These are phyloP conservation scores for Medakamo hakoo DNA, from an alignment of 139 green algal genomes.

Conservation along the genomic window DNA sequence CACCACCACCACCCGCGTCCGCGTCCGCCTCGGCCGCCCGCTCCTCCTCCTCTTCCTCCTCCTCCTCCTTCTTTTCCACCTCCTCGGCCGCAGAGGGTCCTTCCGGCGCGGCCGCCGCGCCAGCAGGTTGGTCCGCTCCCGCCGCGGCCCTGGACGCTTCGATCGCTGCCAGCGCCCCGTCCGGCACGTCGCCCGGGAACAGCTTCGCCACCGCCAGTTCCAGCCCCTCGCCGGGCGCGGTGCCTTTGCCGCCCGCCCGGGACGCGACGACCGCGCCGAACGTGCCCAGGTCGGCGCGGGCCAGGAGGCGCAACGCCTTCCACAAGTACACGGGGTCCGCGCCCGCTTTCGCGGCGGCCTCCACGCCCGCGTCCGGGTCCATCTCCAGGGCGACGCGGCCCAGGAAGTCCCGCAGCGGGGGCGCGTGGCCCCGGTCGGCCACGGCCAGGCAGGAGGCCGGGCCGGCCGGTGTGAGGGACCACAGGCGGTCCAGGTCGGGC, in stretches of 20 bases:
- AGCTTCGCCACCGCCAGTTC: not conserved
- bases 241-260: no score
- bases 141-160: no score
- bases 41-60: not conserved
- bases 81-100: no score
- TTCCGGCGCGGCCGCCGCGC: no score
- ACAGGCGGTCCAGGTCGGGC: slow-evolving; percentile 24
- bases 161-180: no score
- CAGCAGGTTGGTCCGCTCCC: no score
- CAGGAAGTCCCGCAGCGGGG: not conserved
- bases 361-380: not conserved
- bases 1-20: no score
- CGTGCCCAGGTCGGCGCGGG: not conserved
- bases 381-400: not conserved
- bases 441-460: not conserved
- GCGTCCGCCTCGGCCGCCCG: not conserved
- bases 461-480: slow-evolving; percentile 31
- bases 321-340: not conserved
- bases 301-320: not conserved
- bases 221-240: not conserved
- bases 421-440: not conserved
- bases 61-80: no score
- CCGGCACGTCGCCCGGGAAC: not conserved
- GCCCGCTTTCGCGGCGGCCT: not conserved
- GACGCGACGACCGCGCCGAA: not conserved